These are phyloP conservation scores for Rhododendron williamsianum DNA, from an alignment of 148 eudicot genomes.

Conservation along the genomic window DNA sequence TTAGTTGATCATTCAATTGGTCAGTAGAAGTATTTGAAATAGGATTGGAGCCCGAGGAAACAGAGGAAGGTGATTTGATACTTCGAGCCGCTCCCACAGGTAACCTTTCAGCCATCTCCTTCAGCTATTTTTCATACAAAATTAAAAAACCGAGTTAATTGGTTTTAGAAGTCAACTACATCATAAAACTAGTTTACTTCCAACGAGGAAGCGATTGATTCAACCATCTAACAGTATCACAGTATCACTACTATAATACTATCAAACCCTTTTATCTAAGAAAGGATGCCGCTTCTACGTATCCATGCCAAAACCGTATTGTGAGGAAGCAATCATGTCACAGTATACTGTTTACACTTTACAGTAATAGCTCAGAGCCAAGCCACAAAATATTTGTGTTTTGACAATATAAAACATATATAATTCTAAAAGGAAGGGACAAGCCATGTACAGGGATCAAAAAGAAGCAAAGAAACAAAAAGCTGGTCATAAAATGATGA, in stretches of 20 bases:
- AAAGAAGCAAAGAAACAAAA: neutral
- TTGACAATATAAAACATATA: neutral
- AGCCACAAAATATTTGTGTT: neutral
- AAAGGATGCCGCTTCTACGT: neutral
- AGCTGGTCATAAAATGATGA: neutral
- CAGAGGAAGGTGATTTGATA: constrained; percentile 51
- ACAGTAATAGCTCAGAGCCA: neutral
- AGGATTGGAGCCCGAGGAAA: constrained; percentile 38
- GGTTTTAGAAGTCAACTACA: neutral
- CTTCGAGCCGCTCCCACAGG: constrained; percentile 84
- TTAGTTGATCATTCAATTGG: constrained; percentile 36
- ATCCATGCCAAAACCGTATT: neutral
- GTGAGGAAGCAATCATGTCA: neutral
- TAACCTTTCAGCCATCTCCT: constrained; percentile 95
- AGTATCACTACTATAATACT: neutral
- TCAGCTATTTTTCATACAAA: constrained; percentile 40
- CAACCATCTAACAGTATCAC: neutral
- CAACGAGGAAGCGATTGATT: neutral
- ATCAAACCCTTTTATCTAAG: neutral
- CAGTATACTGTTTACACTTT: neutral
- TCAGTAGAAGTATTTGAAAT: constrained; percentile 40
- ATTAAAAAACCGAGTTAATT: neutral
- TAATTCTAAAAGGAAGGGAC: neutral
- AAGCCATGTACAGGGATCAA: neutral
- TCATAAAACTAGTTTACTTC: neutral